A percentile compares a stretch with the other conserved stretches of the same genome.
phyloP scores from a whole-genome alignment of 768 basidiomycete genomes.

The Pleurotus djamor region DNA sequence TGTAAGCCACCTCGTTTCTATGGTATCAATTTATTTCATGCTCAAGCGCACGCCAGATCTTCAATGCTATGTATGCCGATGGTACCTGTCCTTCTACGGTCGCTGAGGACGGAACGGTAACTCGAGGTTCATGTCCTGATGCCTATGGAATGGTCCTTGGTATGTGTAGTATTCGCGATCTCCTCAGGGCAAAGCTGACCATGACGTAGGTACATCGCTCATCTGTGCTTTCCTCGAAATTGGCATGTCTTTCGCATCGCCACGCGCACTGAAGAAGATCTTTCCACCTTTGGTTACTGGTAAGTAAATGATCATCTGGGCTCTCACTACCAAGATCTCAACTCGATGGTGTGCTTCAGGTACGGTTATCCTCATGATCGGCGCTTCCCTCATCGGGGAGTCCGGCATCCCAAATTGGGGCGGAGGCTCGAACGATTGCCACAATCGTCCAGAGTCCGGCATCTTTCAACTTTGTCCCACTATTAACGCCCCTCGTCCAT shows the following conservation, averaged over 20 bases:
- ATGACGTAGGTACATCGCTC: constrained; percentile 59
- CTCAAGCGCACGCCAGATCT: constrained; percentile 45
- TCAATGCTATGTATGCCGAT: constrained; percentile 72
- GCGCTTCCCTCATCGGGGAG: constrained; percentile 70
- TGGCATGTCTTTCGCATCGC: constrained; percentile 72
- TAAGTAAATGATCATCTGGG: constrained; percentile 14
- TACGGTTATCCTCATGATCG: constrained; percentile 79
- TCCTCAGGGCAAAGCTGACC: neutral
- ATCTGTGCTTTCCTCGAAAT: constrained; percentile 83
- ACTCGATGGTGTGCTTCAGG: constrained; percentile 31
- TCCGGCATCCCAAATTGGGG: constrained; percentile 84
- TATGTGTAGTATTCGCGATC: constrained; percentile 17
- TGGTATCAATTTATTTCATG: neutral
- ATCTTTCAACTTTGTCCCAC: constrained; percentile 74
- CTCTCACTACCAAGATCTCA: neutral
- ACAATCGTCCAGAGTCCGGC: constrained; percentile 55
- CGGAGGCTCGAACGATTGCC: constrained; percentile 77
- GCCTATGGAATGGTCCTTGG: constrained; percentile 81
- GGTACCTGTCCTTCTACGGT: constrained; percentile 71
- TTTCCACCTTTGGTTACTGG: constrained; percentile 85
- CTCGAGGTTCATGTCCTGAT: constrained; percentile 66
- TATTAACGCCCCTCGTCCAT: constrained; percentile 65
- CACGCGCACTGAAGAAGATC: constrained; percentile 56
- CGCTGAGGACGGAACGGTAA: constrained; percentile 55
- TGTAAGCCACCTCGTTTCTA: constrained; percentile 29